A percentile compares a stretch with the other conserved stretches of the same genome.
These are phyloP conservation scores for Floccularia luteovirens DNA, from an alignment of 768 basidiomycete genomes.

Conservation along the genomic window DNA sequence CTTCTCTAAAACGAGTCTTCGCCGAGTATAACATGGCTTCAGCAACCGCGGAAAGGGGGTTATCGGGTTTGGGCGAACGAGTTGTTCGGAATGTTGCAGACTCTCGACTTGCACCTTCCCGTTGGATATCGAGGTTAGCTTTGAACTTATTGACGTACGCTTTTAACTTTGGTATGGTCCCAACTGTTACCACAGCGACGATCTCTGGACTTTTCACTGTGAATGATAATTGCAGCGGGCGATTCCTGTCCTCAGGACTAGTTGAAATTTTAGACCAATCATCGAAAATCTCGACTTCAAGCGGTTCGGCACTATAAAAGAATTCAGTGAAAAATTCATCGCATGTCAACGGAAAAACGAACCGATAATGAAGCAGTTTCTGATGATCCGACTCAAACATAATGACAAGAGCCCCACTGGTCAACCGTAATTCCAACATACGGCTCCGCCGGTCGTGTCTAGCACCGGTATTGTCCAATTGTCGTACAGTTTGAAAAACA, in stretches of 20 bases:
- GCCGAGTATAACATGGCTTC: slow-evolving; percentile 78
- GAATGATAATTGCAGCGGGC: slow-evolving; percentile 65
- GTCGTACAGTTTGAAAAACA: slow-evolving; percentile 67
- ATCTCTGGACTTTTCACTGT: slow-evolving; percentile 65
- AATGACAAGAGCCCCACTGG: slow-evolving; percentile 59
- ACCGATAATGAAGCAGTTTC: slow-evolving; percentile 71
- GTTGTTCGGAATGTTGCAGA: slow-evolving; percentile 72
- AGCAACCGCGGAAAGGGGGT: slow-evolving; percentile 80
- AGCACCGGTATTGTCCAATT: slow-evolving; percentile 32
- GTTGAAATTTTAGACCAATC: slow-evolving; percentile 64
- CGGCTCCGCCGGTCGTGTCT: no score
- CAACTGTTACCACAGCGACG: slow-evolving; percentile 58
- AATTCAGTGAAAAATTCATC: slow-evolving; percentile 1
- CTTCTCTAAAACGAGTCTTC: slow-evolving; percentile 61
- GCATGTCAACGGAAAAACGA: slow-evolving; percentile 11
- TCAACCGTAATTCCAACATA: slow-evolving; percentile 70
- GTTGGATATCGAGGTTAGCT: slow-evolving; percentile 63
- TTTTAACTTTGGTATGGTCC: slow-evolving; percentile 72
- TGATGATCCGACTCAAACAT: slow-evolving; percentile 74
- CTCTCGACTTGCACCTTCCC: slow-evolving; percentile 70
- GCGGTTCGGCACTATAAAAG: slow-evolving; percentile 60
- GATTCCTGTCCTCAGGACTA: slow-evolving; percentile 29
- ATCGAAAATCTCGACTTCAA: slow-evolving; percentile 67
- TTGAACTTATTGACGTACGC: slow-evolving; percentile 70
- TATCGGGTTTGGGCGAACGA: slow-evolving; percentile 66